Conservation (phyloP, 805 yeast genomes). For the Komagataella pseudopastoris region DNA sequence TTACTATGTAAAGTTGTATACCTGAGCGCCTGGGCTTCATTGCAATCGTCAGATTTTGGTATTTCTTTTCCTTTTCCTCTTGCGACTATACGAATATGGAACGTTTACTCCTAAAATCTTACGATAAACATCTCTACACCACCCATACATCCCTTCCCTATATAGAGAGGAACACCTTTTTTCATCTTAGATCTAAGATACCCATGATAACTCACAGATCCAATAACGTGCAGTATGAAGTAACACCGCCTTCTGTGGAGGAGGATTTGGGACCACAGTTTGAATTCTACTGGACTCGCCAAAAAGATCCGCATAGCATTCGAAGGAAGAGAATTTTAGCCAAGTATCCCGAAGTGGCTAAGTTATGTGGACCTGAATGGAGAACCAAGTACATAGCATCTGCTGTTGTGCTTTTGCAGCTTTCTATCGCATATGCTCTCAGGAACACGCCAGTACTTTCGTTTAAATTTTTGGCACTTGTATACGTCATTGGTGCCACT, state of each 20-base stretch:
- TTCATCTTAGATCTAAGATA: slow-evolving; percentile 4
- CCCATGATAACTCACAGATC: slow-evolving; percentile 10
- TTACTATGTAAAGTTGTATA: too few species aligned
- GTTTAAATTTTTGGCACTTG: slow-evolving; percentile 42
- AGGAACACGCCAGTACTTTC: slow-evolving; percentile 38
- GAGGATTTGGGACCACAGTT: slow-evolving; percentile 14
- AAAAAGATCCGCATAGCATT: slow-evolving; percentile 66
- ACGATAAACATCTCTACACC: not conserved
- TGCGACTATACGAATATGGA: not conserved
- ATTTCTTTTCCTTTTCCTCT: not conserved
- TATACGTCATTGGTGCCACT: slow-evolving; percentile 79
- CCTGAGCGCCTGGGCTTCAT: too few species aligned
- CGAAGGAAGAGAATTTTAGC: slow-evolving; percentile 63
- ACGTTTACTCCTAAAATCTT: not conserved
- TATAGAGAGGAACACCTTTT: not conserved
- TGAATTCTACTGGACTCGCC: slow-evolving; percentile 78
- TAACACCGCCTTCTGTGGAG: slow-evolving; percentile 17
- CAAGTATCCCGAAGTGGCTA: slow-evolving; percentile 67
- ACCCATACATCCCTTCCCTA: not conserved
- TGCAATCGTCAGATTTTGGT: not conserved
- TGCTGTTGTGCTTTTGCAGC: slow-evolving; percentile 56
- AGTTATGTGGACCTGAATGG: slow-evolving; percentile 79
- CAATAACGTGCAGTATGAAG: slow-evolving; percentile 8
- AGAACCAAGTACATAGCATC: slow-evolving; percentile 63
- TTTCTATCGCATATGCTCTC: slow-evolving; percentile 47